Evolutionary conservation across 257 asterid species (phyloP), one percentile per base, ranked within the genome.

Genomic region (Scutellaria baicalensis): DNA sequence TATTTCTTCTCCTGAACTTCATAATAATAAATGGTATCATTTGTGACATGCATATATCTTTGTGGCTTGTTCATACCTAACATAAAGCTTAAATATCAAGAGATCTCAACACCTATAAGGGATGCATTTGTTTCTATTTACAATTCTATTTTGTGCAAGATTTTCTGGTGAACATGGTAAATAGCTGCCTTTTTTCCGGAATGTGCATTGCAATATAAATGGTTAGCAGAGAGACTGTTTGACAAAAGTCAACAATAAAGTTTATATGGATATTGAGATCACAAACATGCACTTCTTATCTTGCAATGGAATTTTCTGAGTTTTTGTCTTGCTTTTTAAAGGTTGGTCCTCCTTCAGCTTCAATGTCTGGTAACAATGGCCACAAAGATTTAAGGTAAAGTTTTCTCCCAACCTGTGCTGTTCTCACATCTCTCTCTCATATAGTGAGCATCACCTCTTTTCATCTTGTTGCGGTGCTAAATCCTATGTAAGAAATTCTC

Each of bases 381-480:
- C 85, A 71, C 58, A 86, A 80, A 73, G 93, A 85, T 38, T 70
- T 72, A 51, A 86, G 98, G 98, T 85, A 70, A 71, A 18, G 50
- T 52, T 38, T 48, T 45, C 48, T 62, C 48, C 63, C 50, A 10
- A 17, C 59, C 60, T 16, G 16, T 59, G 21, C 40, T 56, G 45
- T 64, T 64, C 13, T 38, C 54, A 21, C 56, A 10, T 39, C 33
- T 16, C 14, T 23, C 54, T 45, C 10, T 17, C 49, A 23, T 60
- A 39, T 4, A 27, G 33, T 13, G 10, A 42, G 21, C 59, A 18
- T 56, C 43, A n/a, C 35, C 39, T 23, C 42, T 6, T 18, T 38
- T n/a, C 52, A 65, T 57, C 47, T 69, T 52, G 18, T 38, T 39
- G 38, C 1, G 11, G 18, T 66, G 35, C 51, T 43, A 16, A 66